These are phyloP conservation scores for Aspergillus neoniger DNA, from an alignment of 2,329 filamentous ascomycete genomes.

Conservation along the genomic window DNA sequence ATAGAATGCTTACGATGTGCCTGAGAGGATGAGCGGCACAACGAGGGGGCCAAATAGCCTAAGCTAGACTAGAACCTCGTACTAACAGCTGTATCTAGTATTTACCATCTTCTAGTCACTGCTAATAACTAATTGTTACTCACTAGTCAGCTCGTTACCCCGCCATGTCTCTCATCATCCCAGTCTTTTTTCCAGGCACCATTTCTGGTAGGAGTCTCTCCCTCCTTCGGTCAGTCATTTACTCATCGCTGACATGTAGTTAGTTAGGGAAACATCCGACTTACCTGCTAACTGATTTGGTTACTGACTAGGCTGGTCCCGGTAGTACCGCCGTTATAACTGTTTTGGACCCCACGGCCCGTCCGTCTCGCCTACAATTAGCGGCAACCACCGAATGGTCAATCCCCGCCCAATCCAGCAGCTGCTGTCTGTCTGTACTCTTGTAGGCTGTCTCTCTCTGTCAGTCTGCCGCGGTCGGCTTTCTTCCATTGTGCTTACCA, in stretches of 20 bases:
- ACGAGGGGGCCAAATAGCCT: neutral
- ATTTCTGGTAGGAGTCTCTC: too few relatives aligned
- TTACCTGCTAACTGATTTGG: neutral
- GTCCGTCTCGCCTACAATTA: slow-evolving; percentile 1
- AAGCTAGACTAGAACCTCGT: neutral
- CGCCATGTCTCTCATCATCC: neutral
- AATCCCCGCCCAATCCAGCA: neutral
- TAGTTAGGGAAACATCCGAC: neutral
- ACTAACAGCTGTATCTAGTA: too few relatives aligned
- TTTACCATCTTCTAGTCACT: too few relatives aligned
- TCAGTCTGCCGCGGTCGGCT: neutral
- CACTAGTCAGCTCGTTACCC: neutral
- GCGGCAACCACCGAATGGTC: neutral
- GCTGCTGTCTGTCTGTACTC: too few relatives aligned
- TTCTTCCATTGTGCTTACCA: slow-evolving; percentile 1
- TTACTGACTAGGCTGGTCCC: neutral
- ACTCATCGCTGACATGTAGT: too few relatives aligned
- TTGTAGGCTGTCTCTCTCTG: too few relatives aligned
- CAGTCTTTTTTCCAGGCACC: neutral
- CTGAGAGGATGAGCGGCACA: neutral
- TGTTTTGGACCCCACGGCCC: slow-evolving; percentile 7
- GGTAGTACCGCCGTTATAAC: neutral
- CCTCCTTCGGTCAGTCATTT: too few relatives aligned
- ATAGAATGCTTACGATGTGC: neutral
- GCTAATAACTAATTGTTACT: too few relatives aligned